phyloP scores from a whole-genome alignment of 768 basidiomycete genomes.

The Hericium alpestre region DNA sequence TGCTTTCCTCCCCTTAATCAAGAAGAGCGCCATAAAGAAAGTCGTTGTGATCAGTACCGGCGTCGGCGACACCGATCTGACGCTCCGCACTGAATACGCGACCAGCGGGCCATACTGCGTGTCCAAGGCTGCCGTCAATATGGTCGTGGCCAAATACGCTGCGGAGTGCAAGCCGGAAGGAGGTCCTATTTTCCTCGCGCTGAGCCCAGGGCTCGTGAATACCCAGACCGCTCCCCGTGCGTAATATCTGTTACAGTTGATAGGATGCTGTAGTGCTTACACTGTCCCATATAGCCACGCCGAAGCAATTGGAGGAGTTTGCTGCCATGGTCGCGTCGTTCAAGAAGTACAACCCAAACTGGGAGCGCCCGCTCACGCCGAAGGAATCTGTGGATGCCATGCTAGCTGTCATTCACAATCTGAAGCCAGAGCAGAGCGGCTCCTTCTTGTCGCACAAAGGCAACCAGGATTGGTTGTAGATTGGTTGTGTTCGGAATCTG shows the following conservation, averaged over 20 bases:
- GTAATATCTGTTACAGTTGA: not conserved
- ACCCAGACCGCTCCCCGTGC: slow-evolving; percentile 11
- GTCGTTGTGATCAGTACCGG: slow-evolving; percentile 25
- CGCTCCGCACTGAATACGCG: slow-evolving; percentile 8
- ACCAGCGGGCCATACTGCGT: slow-evolving; percentile 20
- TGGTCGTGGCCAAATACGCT: slow-evolving; percentile 28
- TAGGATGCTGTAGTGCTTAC: not conserved
- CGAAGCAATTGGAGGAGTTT: not conserved
- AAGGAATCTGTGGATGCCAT: not conserved
- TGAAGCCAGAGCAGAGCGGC: not conserved
- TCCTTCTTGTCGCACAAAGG: not conserved
- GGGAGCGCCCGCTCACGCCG: not conserved
- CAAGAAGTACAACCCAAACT: not conserved
- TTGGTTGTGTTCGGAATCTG: not conserved
- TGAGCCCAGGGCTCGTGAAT: slow-evolving; percentile 29
- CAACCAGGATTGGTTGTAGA: not conserved
- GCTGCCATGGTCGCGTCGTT: not conserved
- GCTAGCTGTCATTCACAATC: not conserved
- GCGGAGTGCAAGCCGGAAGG: slow-evolving; percentile 18
- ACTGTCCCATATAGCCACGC: not conserved
- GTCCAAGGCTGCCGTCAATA: slow-evolving; percentile 28
- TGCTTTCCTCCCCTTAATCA: slow-evolving; percentile 30
- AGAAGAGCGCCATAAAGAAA: slow-evolving; percentile 23
- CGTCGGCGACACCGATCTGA: slow-evolving; percentile 20
- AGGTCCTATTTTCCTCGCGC: slow-evolving; percentile 25